These are phyloP conservation scores for Lachancea sp. DNA, from an alignment of 805 yeast species.

Conservation along the genomic window DNA sequence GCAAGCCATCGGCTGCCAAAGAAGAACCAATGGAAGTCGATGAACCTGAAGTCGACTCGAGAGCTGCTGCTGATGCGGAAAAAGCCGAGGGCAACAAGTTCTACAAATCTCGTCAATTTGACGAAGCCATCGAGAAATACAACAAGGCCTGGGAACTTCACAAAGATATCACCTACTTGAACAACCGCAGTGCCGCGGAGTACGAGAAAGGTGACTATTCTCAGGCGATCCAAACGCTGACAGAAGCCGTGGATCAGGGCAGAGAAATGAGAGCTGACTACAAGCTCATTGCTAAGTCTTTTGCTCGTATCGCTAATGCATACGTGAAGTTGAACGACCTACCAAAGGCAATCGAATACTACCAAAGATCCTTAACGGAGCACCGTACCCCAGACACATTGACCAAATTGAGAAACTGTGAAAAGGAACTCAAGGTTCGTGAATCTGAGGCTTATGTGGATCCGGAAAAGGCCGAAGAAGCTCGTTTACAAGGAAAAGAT, in stretches of 20 bases:
- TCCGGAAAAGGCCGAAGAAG: conserved; percentile 91
- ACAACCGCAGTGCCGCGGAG: conserved; percentile 97
- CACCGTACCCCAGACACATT: conserved; percentile 93
- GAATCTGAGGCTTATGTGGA: conserved; percentile 77
- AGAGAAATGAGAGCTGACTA: conserved; percentile 88
- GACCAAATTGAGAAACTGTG: conserved; percentile 78
- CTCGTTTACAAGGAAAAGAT: conserved; percentile 88
- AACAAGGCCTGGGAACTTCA: conserved; percentile 75
- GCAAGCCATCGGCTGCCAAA: conserved; percentile 19
- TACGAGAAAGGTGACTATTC: conserved; percentile 92
- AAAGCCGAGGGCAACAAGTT: conserved; percentile 82
- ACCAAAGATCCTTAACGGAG: conserved; percentile 90
- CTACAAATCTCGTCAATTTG: conserved; percentile 83
- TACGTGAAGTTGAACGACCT: conserved; percentile 72
- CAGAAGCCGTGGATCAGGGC: conserved; percentile 80
- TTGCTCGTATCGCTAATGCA: conserved; percentile 82
- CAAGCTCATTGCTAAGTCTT: conserved; percentile 84
- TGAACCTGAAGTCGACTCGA: conserved; percentile 31
- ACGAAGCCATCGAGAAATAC: conserved; percentile 84
- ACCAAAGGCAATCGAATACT: conserved; percentile 64
- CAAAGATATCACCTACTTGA: conserved; percentile 86
- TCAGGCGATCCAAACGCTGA: conserved; percentile 73
- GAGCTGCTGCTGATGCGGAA: conserved; percentile 54
- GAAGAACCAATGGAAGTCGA: conserved; percentile 33
- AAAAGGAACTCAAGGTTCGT: conserved; percentile 72